A percentile compares a stretch with the other conserved stretches of the same genome.
These are phyloP conservation scores for Trichopus zeylanicus DNA, from an alignment of 116 monocot species.

Conservation along the genomic window DNA sequence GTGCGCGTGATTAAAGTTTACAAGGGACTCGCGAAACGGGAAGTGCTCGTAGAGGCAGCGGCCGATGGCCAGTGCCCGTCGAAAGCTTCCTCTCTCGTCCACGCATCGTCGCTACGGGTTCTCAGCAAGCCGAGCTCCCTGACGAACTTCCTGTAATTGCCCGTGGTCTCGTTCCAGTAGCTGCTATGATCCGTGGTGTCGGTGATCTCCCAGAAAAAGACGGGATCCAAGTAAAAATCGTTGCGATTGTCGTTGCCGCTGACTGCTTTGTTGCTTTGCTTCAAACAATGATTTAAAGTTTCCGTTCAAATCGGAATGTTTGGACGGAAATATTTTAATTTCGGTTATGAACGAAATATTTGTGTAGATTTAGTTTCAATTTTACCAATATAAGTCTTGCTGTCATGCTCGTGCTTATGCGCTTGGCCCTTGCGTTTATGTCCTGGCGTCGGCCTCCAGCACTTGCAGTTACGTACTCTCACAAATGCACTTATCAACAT, in stretches of 20 bases:
- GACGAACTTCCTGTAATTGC: conserved; percentile 51
- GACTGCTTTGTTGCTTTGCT: conserved; percentile 51
- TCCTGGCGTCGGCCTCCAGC: too few relatives aligned
- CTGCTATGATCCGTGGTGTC: conserved; percentile 23
- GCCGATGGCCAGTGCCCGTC: conserved; percentile 84
- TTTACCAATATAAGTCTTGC: too few relatives aligned
- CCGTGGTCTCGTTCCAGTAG: conserved; percentile 53
- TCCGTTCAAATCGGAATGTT: conserved; percentile 63
- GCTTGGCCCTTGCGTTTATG: too few relatives aligned
- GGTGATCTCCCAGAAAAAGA: conserved; percentile 78
- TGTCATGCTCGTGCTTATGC: too few relatives aligned
- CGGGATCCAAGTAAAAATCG: conserved; percentile 75
- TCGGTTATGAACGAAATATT: too few relatives aligned
- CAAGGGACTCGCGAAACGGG: conserved; percentile 56
- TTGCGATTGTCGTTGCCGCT: conserved; percentile 50
- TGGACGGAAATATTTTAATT: too few relatives aligned
- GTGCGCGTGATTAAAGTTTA: conserved; percentile 69
- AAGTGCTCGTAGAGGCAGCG: conserved; percentile 67
- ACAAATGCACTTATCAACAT: too few relatives aligned
- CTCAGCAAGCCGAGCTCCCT: conserved; percentile 58
- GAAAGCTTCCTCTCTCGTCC: conserved; percentile 71
- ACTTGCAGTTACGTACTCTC: too few relatives aligned
- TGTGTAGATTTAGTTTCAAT: too few relatives aligned
- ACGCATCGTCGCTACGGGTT: conserved; percentile 43
- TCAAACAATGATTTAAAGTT: too few relatives aligned